Percentiles rank a stretch among this genome's conserved stretches.
Evolutionary conservation across 2,329 filamentous ascomycete species (phyloP).

Genomic region (Colletotrichum cuscutae): DNA sequence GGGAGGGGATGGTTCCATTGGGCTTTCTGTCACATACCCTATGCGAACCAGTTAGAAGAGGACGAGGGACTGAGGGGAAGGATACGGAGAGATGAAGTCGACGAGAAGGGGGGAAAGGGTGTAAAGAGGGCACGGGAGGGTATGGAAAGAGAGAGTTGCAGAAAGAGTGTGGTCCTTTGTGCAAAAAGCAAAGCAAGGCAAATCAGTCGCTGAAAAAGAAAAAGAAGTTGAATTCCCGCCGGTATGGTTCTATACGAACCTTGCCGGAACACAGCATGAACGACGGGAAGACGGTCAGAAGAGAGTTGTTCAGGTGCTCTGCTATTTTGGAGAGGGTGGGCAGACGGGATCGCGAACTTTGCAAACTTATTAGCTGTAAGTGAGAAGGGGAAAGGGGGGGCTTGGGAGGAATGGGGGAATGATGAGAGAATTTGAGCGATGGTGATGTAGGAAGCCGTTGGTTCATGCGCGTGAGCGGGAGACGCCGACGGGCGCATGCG

Average conservation of each 20-base stretch:
- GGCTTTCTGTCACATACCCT: neutral
- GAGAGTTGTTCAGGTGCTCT: neutral
- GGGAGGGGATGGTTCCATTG: neutral
- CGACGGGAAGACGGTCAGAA: neutral
- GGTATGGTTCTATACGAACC: conserved; percentile 27
- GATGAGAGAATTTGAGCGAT: neutral
- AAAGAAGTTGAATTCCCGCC: conserved; percentile 11
- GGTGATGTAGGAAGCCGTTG: conserved; percentile 16
- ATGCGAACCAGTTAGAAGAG: neutral
- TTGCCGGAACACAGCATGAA: conserved; percentile 33
- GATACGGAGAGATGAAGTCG: neutral
- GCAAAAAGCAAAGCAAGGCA: neutral
- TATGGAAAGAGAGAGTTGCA: no score
- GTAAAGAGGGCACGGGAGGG: no score
- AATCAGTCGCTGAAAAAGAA: neutral
- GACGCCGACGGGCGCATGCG: neutral
- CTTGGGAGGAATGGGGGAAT: neutral
- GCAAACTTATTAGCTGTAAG: no score
- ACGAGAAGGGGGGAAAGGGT: neutral
- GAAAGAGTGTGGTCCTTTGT: no score
- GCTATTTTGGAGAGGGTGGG: neutral
- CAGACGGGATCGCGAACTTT: neutral
- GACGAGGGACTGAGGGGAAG: neutral
- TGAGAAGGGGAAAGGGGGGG: neutral
- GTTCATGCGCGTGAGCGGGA: neutral